Base-by-base conservation (phyloP, 1,284 basidiomycete species). In the Apiotrichum laibachii region DNA sequence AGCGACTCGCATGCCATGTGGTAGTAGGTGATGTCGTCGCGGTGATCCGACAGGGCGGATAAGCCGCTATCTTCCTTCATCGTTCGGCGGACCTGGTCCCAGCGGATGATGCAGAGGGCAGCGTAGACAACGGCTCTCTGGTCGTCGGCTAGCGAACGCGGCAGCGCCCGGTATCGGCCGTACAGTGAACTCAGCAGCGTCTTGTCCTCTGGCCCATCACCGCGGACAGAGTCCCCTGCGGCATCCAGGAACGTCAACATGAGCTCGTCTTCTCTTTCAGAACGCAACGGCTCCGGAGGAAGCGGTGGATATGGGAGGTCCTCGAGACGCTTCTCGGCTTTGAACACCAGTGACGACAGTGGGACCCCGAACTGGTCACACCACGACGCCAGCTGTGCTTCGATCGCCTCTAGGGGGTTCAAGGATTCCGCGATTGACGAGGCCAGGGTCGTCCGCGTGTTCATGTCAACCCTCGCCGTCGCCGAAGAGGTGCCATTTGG, bases 11-110 rank as follows among this genome's bases (percentile, higher is more conserved):
- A 63, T 7, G 67, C 64, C 63, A 64, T 62, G 40, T 56, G 48
- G 49, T 62, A 71, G 47, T 71, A 71, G 10, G 66, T 67, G 21
- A 71, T 53, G 46, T 69, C 69, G 53, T 71, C 67, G 37, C 37
- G 37, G 26, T 31, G 26, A 7, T 31, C 26, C 26, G 26, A 31
- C 7, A 31, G 7, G 26, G 26, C 26, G 7, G 26, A 31, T 31
- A 31, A 7, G 26, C 26, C 26, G 26, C 26, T 7, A 7, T 31
- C 26, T 31, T 31, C 26, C 26, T 31, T 31, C 26, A 31, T 31
- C 7, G 26, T 31, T 31, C 26, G 26, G 26, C 26, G 26, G 7
- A 31, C 7, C 26, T 31, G 26, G 7, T 31, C 26, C 26, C 44
- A 64, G 22, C 60, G 53, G 6, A 60, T 44, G 10, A 62, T 33